Conservation (phyloP, 495 filamentous ascomycete species). For the Symbiotaphrina buchneri region DNA sequence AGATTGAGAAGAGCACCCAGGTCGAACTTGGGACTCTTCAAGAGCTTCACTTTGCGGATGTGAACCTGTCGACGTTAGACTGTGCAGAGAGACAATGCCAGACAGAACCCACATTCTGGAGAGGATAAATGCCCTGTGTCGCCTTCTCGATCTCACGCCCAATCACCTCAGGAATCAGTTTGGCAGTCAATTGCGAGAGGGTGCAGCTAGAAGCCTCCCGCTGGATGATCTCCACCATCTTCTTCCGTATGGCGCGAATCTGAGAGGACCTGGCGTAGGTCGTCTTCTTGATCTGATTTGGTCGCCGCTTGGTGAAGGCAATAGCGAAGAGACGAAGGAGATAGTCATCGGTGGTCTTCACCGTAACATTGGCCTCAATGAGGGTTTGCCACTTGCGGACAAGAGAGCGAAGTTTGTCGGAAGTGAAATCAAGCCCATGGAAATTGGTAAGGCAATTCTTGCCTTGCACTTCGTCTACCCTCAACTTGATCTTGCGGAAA, state of each 20-base stretch:
- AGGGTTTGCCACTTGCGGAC: slow-evolving; percentile 98
- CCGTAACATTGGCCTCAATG: slow-evolving; percentile 97
- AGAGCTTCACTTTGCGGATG: slow-evolving; percentile 98
- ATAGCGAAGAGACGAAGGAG: slow-evolving; percentile 95
- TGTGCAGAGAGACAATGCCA: neutral
- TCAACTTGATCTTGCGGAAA: slow-evolving; percentile 98
- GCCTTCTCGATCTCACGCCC: slow-evolving; percentile 99
- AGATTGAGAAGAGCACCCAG: slow-evolving; percentile 83
- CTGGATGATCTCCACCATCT: slow-evolving; percentile 98
- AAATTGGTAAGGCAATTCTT: slow-evolving; percentile 99
- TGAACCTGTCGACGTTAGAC: slow-evolving; percentile 51
- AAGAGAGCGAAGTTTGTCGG: slow-evolving; percentile 94
- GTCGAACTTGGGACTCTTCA: slow-evolving; percentile 97
- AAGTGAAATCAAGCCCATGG: slow-evolving; percentile 99
- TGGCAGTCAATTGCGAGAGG: slow-evolving; percentile 81
- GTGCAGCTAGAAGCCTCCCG: slow-evolving; percentile 87
- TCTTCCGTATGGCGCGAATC: slow-evolving; percentile 91
- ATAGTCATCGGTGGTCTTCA: slow-evolving; percentile 99
- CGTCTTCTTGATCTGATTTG: slow-evolving; percentile 99
- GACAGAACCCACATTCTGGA: slow-evolving; percentile 65
- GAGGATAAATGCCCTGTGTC: slow-evolving; percentile 95
- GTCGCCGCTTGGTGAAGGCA: slow-evolving; percentile 94
- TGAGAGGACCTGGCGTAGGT: slow-evolving; percentile 92
- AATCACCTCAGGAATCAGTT: slow-evolving; percentile 98
- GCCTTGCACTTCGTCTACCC: slow-evolving; percentile 95